phyloP scores from a whole-genome alignment of 805 yeast genomes.

The Priceomyces haplophilus region DNA sequence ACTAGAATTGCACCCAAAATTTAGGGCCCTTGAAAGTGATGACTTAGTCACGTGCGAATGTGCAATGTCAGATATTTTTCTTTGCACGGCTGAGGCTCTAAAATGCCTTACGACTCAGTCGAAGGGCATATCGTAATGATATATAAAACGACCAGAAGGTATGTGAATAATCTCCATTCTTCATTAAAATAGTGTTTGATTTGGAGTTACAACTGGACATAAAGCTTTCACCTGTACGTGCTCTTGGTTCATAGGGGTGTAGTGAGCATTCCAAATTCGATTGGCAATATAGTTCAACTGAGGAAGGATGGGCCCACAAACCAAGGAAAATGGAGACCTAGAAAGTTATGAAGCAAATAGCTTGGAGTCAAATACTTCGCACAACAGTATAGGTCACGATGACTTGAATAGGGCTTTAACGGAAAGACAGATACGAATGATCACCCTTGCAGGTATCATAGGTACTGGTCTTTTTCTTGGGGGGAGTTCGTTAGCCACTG shows the following conservation, averaged over 20 bases:
- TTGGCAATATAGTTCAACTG: background rate
- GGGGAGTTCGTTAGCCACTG: slow-evolving; percentile 27
- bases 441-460: slow-evolving; percentile 35
- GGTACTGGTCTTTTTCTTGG: slow-evolving; percentile 36
- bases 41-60: background rate
- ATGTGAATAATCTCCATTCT: too few species aligned
- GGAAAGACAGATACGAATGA: slow-evolving; percentile 31
- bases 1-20: too few species aligned
- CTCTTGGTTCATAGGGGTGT: too few species aligned
- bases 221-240: too few species aligned
- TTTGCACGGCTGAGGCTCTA: background rate
- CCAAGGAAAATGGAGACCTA: background rate
- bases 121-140: background rate
- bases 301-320: background rate
- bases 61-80: background rate
- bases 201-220: too few species aligned
- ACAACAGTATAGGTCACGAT: slow-evolving; percentile 10
- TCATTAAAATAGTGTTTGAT: too few species aligned
- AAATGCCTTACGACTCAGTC: background rate
- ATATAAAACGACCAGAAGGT: too few species aligned
- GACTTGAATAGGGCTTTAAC: slow-evolving; percentile 20
- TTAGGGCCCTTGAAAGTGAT: too few species aligned
- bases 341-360: background rate
- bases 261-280: too few species aligned
- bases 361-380: background rate